phyloP scores from a whole-genome alignment of 176 grass and related monocot species.

The Avena eriantha region DNA sequence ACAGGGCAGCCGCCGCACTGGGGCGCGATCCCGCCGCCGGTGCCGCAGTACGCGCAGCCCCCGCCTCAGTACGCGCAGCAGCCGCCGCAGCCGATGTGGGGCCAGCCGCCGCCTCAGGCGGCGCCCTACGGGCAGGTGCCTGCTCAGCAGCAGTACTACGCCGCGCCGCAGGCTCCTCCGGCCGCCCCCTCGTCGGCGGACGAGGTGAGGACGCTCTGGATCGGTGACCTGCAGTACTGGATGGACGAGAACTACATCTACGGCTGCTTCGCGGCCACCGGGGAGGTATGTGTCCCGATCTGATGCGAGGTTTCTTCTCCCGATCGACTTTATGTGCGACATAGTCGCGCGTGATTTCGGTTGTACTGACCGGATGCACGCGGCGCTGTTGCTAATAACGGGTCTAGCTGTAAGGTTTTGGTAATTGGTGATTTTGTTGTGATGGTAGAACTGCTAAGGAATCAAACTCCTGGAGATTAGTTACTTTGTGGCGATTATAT shows the following conservation, averaged over 20 bases:
- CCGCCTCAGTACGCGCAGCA: conserved; percentile 45
- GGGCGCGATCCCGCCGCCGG: conserved; percentile 78
- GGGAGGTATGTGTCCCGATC: conserved; percentile 62
- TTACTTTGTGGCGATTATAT: background rate
- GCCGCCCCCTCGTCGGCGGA: conserved; percentile 51
- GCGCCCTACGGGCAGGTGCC: conserved; percentile 61
- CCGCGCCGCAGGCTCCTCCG: conserved; percentile 9
- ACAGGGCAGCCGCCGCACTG: conserved; percentile 73
- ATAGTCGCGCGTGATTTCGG: background rate
- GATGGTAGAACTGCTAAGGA: background rate
- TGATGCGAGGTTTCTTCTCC: background rate
- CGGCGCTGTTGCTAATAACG: background rate
- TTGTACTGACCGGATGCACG: background rate
- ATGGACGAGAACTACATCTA: conserved; percentile 96
- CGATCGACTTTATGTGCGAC: conserved; percentile 4
- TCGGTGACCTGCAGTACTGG: conserved; percentile 94
- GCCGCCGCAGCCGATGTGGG: conserved; percentile 72
- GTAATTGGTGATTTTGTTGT: background rate
- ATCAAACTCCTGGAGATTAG: background rate
- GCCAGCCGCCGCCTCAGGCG: conserved; percentile 65
- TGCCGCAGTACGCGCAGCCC: conserved; percentile 66
- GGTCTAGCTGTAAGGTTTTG: background rate
- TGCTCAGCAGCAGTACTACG: conserved; percentile 58
- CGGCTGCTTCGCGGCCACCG: conserved; percentile 68
- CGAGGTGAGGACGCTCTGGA: conserved; percentile 95